Evolutionary conservation across 257 asterid species (phyloP).

Genomic region (Scutellaria barbata): DNA sequence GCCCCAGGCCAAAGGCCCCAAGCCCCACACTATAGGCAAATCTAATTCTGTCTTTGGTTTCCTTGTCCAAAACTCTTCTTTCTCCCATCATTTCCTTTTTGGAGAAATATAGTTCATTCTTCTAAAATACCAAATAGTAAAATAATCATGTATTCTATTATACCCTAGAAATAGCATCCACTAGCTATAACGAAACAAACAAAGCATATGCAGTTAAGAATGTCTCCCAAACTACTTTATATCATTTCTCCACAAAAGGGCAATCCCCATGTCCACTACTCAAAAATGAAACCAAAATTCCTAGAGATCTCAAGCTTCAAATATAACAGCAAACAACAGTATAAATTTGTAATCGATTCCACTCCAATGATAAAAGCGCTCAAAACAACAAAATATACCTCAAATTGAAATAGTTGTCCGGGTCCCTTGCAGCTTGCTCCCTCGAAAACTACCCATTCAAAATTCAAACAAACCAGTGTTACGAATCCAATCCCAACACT

Average conservation of each 20-base stretch:
- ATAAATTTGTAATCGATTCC: not conserved
- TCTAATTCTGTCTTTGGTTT: not conserved
- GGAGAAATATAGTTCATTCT: not conserved
- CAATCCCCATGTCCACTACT: not conserved
- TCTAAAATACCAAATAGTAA: not conserved
- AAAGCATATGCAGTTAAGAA: not conserved
- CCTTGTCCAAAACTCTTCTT: conserved; percentile 12
- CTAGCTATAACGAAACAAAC: not conserved
- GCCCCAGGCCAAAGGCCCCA: not conserved
- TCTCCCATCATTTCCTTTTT: not conserved
- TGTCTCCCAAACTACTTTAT: not conserved
- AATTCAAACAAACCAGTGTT: conserved; percentile 19
- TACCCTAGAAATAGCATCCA: not conserved
- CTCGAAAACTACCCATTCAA: conserved; percentile 65
- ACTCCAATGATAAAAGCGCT: conserved; percentile 24
- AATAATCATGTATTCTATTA: not conserved
- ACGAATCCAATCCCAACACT: not conserved
- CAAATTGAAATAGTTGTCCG: conserved; percentile 93
- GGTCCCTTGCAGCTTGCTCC: conserved; percentile 97
- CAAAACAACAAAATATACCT: conserved; percentile 54
- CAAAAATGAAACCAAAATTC: not conserved
- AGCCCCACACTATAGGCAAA: conserved; percentile 19
- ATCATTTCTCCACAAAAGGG: not conserved
- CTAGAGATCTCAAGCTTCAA: conserved; percentile 1
- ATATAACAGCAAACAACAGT: not conserved